Percentiles rank a stretch among this genome's conserved stretches.
phyloP scores from a whole-genome alignment of 2,329 filamentous ascomycete species.

The Arthrobotrys musiformis region DNA sequence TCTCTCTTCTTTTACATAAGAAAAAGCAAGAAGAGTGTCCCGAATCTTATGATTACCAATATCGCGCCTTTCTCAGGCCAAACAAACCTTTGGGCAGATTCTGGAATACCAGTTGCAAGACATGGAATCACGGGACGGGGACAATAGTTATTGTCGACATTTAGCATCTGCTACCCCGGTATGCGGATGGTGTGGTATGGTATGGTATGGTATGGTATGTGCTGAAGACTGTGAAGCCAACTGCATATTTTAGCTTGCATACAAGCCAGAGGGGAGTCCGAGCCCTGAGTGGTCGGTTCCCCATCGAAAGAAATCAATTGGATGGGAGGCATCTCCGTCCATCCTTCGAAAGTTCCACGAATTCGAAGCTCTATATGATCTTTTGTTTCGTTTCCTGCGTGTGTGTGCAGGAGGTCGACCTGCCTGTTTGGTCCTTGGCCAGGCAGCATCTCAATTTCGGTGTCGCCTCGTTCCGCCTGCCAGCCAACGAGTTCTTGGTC shows the following conservation, averaged over 20 bases:
- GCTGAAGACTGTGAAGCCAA: constrained; percentile 36
- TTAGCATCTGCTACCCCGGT: not conserved
- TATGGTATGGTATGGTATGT: constrained; percentile 1
- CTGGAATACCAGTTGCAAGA: not conserved
- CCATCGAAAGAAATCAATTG: not conserved
- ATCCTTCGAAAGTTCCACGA: not conserved
- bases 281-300: no score
- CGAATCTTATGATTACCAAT: not conserved
- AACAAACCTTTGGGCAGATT: not conserved
- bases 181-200: no score
- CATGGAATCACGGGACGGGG: not conserved
- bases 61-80: constrained; percentile 21
- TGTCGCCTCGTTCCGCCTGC: constrained; percentile 16
- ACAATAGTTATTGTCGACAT: constrained; percentile 40
- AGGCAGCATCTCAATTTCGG: constrained; percentile 2
- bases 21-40: constrained; percentile 11
- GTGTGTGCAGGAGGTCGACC: not conserved
- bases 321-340: not conserved
- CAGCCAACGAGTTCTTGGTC: no score
- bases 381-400: not conserved
- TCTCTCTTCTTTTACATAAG: not conserved
- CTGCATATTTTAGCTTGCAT: constrained; percentile 43
- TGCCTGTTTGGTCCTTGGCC: constrained; percentile 16
- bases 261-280: constrained; percentile 5
- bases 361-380: not conserved